Evolutionary conservation across 306 rosid species (phyloP), one percentile per base, ranked within the genome.

Genomic region (Quercus glauca): DNA sequence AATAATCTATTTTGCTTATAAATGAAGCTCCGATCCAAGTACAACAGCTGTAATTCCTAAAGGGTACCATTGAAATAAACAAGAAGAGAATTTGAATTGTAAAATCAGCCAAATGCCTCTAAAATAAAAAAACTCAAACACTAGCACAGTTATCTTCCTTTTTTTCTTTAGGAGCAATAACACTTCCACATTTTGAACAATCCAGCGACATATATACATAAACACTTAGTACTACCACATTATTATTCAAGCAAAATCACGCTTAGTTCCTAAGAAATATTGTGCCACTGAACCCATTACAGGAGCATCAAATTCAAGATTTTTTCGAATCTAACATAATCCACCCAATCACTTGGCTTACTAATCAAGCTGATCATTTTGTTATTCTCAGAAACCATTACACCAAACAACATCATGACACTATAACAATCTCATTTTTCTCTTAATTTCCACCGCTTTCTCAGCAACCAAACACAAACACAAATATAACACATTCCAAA

Each of bases 171-270:
- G 4, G 20, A 31, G 17, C 71, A 65, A 6, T 18, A 3, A 6
- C 23, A 17, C 35, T 56, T 28, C 25, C 25, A 68, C 12, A 58
- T 56, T 57, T 18, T 6, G 70, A 25, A 20, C 23, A 17, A 60
- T 60, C 12, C 14, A 11, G 31, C 3, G 31, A 28, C 51, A 71
- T 64, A 76, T 52, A 53, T 7, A 33, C 41, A 70, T 13, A 49
- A 33, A 73, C 23, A 15, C 17, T 9, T 57, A 26, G 71, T 28
- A n/a, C 76, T 29, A 55, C 28, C 72, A 80, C 82, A 89, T 82
- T 89, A 77, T 71, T 63, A 83, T 61, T 37, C 53, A 86, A 88
- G 91, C 77, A 76, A 83, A 89, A 82, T 79, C 75, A 75, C 75
- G 8, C 76, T 73, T 74, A 23, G 49, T 73, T 70, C 72, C 70